phyloP scores from a whole-genome alignment of 2,329 filamentous ascomycete genomes.

The Metarhizium album region DNA sequence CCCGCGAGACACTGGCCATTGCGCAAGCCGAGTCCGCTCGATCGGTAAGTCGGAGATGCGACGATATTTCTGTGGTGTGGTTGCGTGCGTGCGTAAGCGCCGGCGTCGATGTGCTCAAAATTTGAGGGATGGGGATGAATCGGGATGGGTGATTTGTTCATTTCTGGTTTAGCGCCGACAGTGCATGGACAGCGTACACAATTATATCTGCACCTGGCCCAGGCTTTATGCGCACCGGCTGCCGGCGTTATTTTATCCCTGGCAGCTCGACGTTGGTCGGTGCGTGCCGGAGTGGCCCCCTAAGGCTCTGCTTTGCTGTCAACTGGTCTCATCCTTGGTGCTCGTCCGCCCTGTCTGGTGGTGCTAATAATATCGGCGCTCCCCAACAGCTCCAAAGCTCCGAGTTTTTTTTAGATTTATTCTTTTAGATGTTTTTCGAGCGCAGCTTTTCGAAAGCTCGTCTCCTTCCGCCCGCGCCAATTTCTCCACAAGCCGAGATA shows the following conservation, averaged over 20 bases:
- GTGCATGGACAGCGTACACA: background rate
- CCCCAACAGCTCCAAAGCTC: conserved; percentile 24
- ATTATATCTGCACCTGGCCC: background rate
- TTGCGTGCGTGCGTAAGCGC: background rate
- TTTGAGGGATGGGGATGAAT: background rate
- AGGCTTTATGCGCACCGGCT: background rate
- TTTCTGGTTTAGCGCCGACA: background rate
- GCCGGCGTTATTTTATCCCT: background rate
- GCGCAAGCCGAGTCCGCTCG: background rate
- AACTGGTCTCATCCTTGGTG: conserved; percentile 16
- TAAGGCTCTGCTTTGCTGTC: conserved; percentile 15
- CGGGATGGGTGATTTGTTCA: background rate
- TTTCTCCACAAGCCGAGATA: background rate
- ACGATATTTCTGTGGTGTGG: background rate
- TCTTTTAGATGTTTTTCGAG: no score
- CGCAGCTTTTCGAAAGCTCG: conserved; percentile 10
- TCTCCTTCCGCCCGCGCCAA: conserved; percentile 8
- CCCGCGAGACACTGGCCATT: conserved; percentile 23
- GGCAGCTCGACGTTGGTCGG: conserved; percentile 1
- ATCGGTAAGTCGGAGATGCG: background rate
- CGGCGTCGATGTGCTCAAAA: no score
- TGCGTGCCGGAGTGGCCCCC: conserved; percentile 10
- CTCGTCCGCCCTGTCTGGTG: no score
- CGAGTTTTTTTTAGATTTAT: no score
- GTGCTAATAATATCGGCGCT: conserved; percentile 19